These are phyloP conservation scores for Gossypium schwendimanii DNA, from an alignment of 441 rosid genomes.

Conservation along the genomic window DNA sequence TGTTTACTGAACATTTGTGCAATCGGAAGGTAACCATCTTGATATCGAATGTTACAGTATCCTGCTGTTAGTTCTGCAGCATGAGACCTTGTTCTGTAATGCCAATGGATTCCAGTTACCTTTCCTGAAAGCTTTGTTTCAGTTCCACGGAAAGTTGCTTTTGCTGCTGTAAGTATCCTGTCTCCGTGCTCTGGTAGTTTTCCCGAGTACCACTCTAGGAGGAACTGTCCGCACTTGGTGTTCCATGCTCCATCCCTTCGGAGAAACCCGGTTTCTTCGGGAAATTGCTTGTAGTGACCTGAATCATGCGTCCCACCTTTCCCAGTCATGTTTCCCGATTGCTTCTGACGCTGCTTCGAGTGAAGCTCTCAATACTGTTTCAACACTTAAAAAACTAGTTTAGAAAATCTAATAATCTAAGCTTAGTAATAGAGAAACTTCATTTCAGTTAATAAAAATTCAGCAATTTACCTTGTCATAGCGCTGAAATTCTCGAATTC, in stretches of 20 bases:
- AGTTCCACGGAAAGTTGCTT: neutral
- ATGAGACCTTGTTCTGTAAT: neutral
- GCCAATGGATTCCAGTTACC: neutral
- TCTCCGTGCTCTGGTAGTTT: neutral
- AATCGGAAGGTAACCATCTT: neutral
- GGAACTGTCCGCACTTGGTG: neutral
- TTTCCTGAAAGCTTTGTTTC: neutral
- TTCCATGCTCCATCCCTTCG: neutral
- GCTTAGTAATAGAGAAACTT: neutral
- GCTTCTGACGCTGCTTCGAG: constrained; percentile 74
- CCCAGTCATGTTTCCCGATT: constrained; percentile 58
- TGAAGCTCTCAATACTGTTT: constrained; percentile 76
- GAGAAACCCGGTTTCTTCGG: neutral
- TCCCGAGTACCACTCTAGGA: neutral
- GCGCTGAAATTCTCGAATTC: constrained; percentile 94
- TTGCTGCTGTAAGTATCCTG: neutral
- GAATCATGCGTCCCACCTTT: constrained; percentile 70
- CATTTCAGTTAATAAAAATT: neutral
- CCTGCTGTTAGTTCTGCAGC: neutral
- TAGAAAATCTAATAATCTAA: neutral
- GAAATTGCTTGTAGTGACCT: constrained; percentile 53
- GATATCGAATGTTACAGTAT: neutral
- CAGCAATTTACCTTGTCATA: constrained; percentile 62
- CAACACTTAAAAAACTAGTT: constrained; percentile 15
- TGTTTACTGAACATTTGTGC: neutral